These are phyloP conservation scores for Fraxinus anomala DNA, from an alignment of 257 asterid species.

Conservation along the genomic window DNA sequence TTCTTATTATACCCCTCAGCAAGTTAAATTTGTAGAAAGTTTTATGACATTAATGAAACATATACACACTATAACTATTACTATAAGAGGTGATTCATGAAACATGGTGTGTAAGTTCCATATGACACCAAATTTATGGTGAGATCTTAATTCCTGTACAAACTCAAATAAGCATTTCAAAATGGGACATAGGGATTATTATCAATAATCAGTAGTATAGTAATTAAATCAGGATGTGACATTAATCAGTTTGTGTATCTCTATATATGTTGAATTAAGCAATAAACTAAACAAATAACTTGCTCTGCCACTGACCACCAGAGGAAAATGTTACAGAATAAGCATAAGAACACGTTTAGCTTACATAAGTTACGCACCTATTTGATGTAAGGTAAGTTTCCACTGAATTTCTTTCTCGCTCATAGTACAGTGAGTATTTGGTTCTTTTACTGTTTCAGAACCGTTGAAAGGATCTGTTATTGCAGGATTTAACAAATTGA, in stretches of 20 bases:
- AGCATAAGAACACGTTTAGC: constrained; percentile 5
- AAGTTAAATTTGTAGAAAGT: not conserved
- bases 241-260: not conserved
- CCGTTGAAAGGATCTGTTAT: constrained; percentile 30
- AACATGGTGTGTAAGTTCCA: constrained; percentile 25
- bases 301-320: not conserved
- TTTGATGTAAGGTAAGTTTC: constrained; percentile 91
- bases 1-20: not conserved
- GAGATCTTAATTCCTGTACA: not conserved
- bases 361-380: constrained; percentile 58
- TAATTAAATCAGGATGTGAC: not conserved
- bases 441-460: constrained; percentile 22
- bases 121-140: not conserved
- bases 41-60: not conserved
- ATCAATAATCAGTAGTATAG: not conserved
- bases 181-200: not conserved
- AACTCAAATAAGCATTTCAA: not conserved
- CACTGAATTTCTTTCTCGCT: constrained; percentile 86
- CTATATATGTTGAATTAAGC: not conserved
- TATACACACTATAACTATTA: not conserved
- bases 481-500: constrained; percentile 8
- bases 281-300: not conserved
- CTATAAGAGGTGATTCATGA: not conserved
- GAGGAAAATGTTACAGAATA: not conserved
- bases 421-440: constrained; percentile 35